phyloP scores from a whole-genome alignment of 2,329 filamentous ascomycete species.

The Didymella exigua region DNA sequence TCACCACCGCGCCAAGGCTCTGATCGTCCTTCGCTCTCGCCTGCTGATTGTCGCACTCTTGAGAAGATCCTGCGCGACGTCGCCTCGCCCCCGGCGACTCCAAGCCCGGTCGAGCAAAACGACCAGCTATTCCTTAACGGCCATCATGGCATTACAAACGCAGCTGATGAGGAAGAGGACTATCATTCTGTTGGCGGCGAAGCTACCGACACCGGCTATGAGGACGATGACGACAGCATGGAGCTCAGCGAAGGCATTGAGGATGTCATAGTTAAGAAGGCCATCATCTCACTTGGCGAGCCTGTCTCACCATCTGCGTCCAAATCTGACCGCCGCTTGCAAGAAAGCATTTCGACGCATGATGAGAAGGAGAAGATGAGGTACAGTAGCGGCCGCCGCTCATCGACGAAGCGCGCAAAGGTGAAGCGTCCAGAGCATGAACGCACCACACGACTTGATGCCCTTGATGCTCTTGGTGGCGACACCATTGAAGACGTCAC shows the following conservation, averaged over 20 bases:
- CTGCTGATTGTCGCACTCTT: slow-evolving; percentile 20
- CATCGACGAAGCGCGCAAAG: background rate
- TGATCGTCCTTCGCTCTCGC: background rate
- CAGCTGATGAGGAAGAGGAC: background rate
- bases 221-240: slow-evolving; percentile 28
- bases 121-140: background rate
- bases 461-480: too few species aligned
- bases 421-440: background rate
- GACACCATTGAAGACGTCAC: background rate
- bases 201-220: slow-evolving; percentile 17
- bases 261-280: background rate
- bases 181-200: slow-evolving; percentile 11
- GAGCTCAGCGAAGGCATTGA: slow-evolving; percentile 17
- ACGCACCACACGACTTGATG: background rate
- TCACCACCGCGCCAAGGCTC: background rate
- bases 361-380: slow-evolving; percentile 1
- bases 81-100: background rate
- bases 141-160: background rate
- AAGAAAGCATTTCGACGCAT: slow-evolving; percentile 6
- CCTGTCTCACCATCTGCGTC: background rate
- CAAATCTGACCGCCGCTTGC: background rate
- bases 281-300: background rate
- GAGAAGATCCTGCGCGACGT: slow-evolving; percentile 17
- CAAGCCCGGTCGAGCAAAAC: background rate
- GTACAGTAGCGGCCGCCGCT: background rate